Base-by-base conservation (phyloP, 2,329 filamentous ascomycete genomes). In the Aspergillus sp. region DNA sequence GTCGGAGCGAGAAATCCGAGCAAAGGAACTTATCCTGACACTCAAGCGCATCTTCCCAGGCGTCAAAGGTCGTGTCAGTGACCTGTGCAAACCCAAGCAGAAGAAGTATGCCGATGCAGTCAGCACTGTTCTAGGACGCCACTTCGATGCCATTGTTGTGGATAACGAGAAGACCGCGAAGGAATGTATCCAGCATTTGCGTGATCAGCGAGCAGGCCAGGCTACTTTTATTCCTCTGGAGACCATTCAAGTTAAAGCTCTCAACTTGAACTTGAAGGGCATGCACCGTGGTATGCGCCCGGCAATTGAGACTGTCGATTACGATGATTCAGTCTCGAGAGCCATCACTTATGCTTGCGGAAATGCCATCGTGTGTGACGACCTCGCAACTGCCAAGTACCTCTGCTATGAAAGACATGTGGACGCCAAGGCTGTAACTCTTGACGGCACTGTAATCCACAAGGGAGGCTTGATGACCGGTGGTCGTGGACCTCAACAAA, bases 401-500 rank as follows among this genome's bases (percentile, higher is more conserved):
- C 89, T 99, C 50, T 93, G 92, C 73, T 98, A 96, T 74, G 88
- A 91, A 60, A 90, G 88, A 66, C 89, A 87, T 34, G 89, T 97
- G 34, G 91, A 93, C 62, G 93, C 96, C 57, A 98, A 98, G 77
- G 93, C 94, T 5, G 94, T 99, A 13, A 96, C 93, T 0, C 79
- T 98, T 13, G 93, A 98, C 72, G 95, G 95, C n/a, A 94, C 90
- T 58, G 90, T 99, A 63, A 97, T 99, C 66, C 93, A 97, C 81
- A 98, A 98, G 75, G 93, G 91, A 50, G 95, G 95, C 72, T 84
- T 96, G 57, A 98, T 99, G 90, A 98, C 95, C 53, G 95, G 95
- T 83, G 95, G 95, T 67, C 90, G 93, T 64, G 90, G 92, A 31
- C 89, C 88, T 51, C 91, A 91, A 74, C 88, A 89, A 58, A 87